phyloP scores from a whole-genome alignment of 2,329 filamentous ascomycete species.

The Akanthomyces muscarius region DNA sequence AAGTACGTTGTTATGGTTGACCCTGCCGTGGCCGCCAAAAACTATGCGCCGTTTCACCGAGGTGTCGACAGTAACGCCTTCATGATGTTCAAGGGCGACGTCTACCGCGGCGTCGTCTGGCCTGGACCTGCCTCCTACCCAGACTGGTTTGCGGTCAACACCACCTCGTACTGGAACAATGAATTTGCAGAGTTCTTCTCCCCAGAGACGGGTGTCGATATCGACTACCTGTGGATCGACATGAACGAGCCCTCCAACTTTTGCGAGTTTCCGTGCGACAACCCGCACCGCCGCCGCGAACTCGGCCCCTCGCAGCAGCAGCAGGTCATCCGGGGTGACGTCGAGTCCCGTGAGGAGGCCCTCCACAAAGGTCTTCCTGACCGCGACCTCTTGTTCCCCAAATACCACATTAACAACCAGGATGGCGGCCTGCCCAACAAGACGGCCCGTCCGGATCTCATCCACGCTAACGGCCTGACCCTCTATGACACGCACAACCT shows the following conservation, averaged over 20 bases:
- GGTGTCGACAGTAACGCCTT: constrained; percentile 44
- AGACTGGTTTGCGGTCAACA: constrained; percentile 68
- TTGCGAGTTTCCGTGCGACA: constrained; percentile 36
- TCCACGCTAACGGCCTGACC: constrained; percentile 62
- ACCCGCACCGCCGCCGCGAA: constrained; percentile 54
- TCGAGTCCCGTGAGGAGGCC: constrained; percentile 5
- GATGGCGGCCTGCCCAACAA: constrained; percentile 49
- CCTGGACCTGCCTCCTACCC: constrained; percentile 67
- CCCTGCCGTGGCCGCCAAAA: constrained; percentile 58
- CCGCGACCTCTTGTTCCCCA: constrained; percentile 22
- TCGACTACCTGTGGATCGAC: constrained; percentile 75
- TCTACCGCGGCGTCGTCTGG: constrained; percentile 69
- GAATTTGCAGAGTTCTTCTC: constrained; percentile 65
- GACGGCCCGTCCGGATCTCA: constrained; percentile 63
- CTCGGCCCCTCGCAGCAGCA: constrained; percentile 4
- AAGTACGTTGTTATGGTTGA: constrained; percentile 78
- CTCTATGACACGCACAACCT: constrained; percentile 77
- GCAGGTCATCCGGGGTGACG: neutral
- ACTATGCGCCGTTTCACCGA: constrained; percentile 41
- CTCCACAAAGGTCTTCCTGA: constrained; percentile 21
- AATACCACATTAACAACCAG: constrained; percentile 22
- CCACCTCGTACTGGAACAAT: constrained; percentile 63
- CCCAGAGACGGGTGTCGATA: constrained; percentile 60
- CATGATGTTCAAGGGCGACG: constrained; percentile 49
- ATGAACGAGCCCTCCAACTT: constrained; percentile 47